Base-by-base conservation (phyloP, 306 rosid species). In the Prunus fruticosa region DNA sequence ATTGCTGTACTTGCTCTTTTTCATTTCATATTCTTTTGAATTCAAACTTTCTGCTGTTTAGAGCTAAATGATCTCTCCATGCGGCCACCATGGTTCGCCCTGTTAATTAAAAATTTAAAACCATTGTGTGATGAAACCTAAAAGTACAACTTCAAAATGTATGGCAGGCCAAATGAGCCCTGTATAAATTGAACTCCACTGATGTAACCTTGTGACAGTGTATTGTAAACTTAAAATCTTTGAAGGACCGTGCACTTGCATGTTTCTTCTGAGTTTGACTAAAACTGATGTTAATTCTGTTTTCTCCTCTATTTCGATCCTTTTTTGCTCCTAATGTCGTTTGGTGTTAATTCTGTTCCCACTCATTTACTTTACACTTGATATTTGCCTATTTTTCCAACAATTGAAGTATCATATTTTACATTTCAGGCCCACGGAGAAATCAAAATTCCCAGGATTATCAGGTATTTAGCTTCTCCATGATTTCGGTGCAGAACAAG, bases 401-500 rank as follows among this genome's bases (percentile, higher is more conserved):
- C n/a, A 51, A 12, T 45, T 80, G 30, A 53, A 49, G 9, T 70
- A 19, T 38, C 32, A 28, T 74, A 9, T 41, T 69, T 77, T 54
- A 71, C 62, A 75, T 85, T 86, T 78, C 88, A 95, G 98, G 96
- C 32, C 97, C 96, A 67, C 87, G 88, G 83, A 92, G 98, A 84
- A 91, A 88, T 82, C 84, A 86, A 50, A 89, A 62, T 85, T 85
- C 94, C 74, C 88, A 78, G 32, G 98, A 94, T 76, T 86, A 81
- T 83, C 98, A 94, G 97, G 98, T 94, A 64, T 82, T 84, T 86
- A 5, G 65, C 84, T 80, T 79, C 12, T 72, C 25, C 28, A 10
- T 10, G 3, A n/a, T 45, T n/a, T 34, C 2, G 9, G 50, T 20
- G 30, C 16, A 20, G 32, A 58, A 50, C 4, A 12, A 19, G 41